Evolutionary conservation across 257 asterid species (phyloP).

Genomic region (Jacaranda mimosifolia): DNA sequence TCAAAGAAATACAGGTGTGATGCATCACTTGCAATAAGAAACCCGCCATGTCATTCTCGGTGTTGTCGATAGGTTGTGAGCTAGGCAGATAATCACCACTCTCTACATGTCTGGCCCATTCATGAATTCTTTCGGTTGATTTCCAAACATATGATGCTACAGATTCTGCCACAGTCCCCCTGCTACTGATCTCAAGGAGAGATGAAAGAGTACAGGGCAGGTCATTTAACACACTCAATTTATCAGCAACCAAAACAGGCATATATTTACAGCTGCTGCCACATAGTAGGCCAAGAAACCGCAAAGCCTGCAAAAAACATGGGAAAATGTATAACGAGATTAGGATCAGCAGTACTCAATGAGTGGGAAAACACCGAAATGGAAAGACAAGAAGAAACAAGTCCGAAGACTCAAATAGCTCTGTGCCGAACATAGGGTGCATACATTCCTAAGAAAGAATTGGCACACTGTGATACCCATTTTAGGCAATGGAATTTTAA

Average conservation of each 20-base stretch:
- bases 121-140: constrained; percentile 64
- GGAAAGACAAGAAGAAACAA: not conserved
- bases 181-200: constrained; percentile 57
- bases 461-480: not conserved
- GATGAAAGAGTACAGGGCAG: constrained; percentile 77
- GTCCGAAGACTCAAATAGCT: not conserved
- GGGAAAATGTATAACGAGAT: not conserved
- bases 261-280: constrained; percentile 83
- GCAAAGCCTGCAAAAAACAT: constrained; percentile 65
- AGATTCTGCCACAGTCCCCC: constrained; percentile 67
- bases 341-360: not conserved
- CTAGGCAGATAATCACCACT: constrained; percentile 35
- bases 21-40: constrained; percentile 69
- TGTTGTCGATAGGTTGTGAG: constrained; percentile 52
- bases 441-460: not conserved
- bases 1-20: constrained; percentile 62
- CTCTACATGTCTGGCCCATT: constrained; percentile 49
- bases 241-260: constrained; percentile 71
- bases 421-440: not conserved
- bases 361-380: not conserved
- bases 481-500: not conserved
- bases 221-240: constrained; percentile 67
- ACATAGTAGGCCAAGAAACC: constrained; percentile 77
- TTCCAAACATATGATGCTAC: constrained; percentile 60
- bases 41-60: constrained; percentile 58